phyloP scores from a whole-genome alignment of 352 stramenopile species.

The Globisporangium abappressorium region DNA sequence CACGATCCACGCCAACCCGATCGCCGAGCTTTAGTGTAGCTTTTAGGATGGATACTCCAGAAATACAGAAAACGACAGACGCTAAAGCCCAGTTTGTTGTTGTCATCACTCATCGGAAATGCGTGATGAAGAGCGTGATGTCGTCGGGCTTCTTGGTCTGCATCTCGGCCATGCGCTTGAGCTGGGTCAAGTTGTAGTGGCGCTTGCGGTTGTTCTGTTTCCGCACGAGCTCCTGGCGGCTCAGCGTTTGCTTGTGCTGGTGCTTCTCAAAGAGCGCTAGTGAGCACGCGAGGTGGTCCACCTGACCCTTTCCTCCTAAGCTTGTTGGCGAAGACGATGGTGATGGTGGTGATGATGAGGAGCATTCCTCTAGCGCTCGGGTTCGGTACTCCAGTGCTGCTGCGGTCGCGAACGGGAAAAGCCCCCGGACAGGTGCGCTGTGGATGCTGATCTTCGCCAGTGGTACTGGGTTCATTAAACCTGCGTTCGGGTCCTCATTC shows the following conservation, averaged over 20 bases:
- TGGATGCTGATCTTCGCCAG: not conserved
- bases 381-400: slow-evolving; percentile 60
- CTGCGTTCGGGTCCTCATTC: not conserved
- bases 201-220: slow-evolving; percentile 45
- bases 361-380: slow-evolving; percentile 42
- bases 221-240: slow-evolving; percentile 49
- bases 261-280: slow-evolving; percentile 48
- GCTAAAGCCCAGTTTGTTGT: not conserved
- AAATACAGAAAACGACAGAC: not conserved
- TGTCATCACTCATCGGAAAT: slow-evolving; percentile 30
- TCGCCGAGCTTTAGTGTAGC: slow-evolving; percentile 61
- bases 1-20: slow-evolving; percentile 92
- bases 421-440: slow-evolving; percentile 5
- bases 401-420: slow-evolving; percentile 69
- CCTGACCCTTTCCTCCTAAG: slow-evolving; percentile 10
- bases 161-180: slow-evolving; percentile 74
- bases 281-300: slow-evolving; percentile 49
- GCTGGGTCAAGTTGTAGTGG: slow-evolving; percentile 68
- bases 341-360: not conserved
- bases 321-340: not conserved
- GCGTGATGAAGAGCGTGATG: slow-evolving; percentile 70
- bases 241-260: slow-evolving; percentile 47
- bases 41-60: not conserved
- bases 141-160: slow-evolving; percentile 76
- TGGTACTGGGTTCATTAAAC: not conserved